Base-by-base conservation (phyloP, 148 eudicot genomes). In the Cornus suecica region DNA sequence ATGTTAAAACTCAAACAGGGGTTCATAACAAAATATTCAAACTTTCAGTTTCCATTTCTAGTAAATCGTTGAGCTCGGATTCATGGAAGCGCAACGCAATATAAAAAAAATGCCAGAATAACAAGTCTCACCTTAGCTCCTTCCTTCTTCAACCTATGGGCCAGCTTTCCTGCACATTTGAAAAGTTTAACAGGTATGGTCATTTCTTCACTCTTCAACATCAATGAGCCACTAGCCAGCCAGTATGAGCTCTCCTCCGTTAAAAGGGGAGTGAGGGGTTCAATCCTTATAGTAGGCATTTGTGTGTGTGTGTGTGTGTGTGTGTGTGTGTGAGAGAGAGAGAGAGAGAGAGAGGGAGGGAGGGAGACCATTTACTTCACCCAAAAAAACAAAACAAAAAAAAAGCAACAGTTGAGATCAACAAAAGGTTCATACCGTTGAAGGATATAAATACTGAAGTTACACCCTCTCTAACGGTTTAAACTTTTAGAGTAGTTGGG, bases 81-180 rank as follows among this genome's bases (percentile, higher is more conserved):
- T n/a, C 34, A 76, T 65, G 54, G 73, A 52, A 58, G 24, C 8
- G 58, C 24, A 16, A 16, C 54, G n/a, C n/a, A n/a, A n/a, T n/a
- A n/a, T n/a, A 70, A 41, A 54, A 70, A 18, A 0, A 65, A 64
- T 42, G 68, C 63, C 41, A 31, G 18, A 52, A 23, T 41, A 72
- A 61, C 2, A 34, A 29, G 74, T 68, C 86, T 79, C 75, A 95
- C 99, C 90, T 91, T 95, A 45, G 97, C 88, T 45, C 97, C 99
- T 78, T 84, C 92, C 74, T 87, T 91, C 86, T 88, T 95, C 88
- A 95, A 88, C 68, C 97, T 88, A 82, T 90, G 72, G 62, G 97
- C 97, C 85, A 95, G 83, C 90, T 95, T 95, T 62, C 99, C 99
- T 95, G 89, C 84, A 89, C 84, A 89, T 75, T 32, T 20, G 58